Evolutionary conservation across 73 alveolate genomes (phyloP).

Genomic region (Paramecium tetraurelia): DNA sequence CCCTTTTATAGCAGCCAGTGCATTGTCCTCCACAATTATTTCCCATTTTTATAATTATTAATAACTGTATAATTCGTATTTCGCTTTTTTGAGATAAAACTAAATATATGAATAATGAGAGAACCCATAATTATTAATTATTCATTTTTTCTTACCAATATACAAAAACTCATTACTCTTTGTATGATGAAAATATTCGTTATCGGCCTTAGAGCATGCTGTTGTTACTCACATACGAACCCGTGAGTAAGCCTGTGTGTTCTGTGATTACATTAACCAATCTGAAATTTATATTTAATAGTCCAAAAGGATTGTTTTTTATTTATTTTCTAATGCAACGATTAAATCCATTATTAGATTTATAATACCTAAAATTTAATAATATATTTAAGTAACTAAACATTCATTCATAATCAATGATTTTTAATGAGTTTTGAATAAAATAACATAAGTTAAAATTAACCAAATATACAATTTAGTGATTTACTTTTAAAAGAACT

Average conservation of each 20-base stretch:
- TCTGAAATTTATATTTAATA: not conserved
- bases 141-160: not conserved
- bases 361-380: not conserved
- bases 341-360: not conserved
- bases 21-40: conserved; percentile 24
- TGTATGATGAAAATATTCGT: conserved; percentile 8
- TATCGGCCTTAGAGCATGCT: conserved; percentile 26
- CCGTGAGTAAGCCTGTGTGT: conserved; percentile 29
- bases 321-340: not conserved
- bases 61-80: not conserved
- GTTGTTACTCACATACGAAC: conserved; percentile 14
- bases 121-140: conserved; percentile 7
- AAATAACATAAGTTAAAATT: too few relatives aligned
- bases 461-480: too few relatives aligned
- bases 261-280: conserved; percentile 27
- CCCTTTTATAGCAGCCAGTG: not conserved
- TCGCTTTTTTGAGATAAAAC: not conserved
- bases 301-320: not conserved
- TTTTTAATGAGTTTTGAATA: too few relatives aligned
- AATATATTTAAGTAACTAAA: not conserved
- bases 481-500: too few relatives aligned
- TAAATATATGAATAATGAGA: not conserved
- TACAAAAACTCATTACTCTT: not conserved
- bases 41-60: not conserved
- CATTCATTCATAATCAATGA: not conserved